phyloP scores from a whole-genome alignment of 768 basidiomycete genomes.

The Tubosaeta brunneosetosa region DNA sequence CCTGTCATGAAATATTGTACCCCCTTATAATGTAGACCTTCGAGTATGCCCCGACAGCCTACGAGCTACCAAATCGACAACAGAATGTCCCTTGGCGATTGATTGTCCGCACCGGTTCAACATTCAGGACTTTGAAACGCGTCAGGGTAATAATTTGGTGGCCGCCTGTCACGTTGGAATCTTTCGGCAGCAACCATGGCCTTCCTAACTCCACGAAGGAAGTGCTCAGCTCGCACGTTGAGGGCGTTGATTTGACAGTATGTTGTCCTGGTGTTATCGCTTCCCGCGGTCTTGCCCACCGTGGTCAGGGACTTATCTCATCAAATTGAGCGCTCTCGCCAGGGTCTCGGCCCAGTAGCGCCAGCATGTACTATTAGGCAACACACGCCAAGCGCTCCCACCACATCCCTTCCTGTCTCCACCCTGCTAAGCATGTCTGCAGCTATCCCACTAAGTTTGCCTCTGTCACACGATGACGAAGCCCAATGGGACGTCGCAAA shows the following conservation, averaged over 20 bases:
- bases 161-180: background rate
- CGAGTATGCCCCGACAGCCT: too few relatives aligned
- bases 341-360: background rate
- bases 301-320: background rate
- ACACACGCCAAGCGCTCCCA: constrained; percentile 4
- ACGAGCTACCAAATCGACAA: background rate
- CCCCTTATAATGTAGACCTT: too few relatives aligned
- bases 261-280: background rate
- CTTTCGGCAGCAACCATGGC: background rate
- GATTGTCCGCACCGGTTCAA: background rate
- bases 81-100: background rate
- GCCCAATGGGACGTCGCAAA: constrained; percentile 14
- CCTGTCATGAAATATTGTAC: too few relatives aligned
- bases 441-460: constrained; percentile 2
- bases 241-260: constrained; percentile 2
- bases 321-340: background rate
- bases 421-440: constrained; percentile 11
- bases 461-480: background rate
- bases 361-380: constrained; percentile 3
- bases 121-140: background rate
- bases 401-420: background rate
- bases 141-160: background rate
- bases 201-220: constrained; percentile 1
- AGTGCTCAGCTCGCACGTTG: constrained; percentile 5
- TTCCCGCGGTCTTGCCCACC: background rate